phyloP scores from a whole-genome alignment of 2,329 filamentous ascomycete species.

The Aspergillus niger region DNA sequence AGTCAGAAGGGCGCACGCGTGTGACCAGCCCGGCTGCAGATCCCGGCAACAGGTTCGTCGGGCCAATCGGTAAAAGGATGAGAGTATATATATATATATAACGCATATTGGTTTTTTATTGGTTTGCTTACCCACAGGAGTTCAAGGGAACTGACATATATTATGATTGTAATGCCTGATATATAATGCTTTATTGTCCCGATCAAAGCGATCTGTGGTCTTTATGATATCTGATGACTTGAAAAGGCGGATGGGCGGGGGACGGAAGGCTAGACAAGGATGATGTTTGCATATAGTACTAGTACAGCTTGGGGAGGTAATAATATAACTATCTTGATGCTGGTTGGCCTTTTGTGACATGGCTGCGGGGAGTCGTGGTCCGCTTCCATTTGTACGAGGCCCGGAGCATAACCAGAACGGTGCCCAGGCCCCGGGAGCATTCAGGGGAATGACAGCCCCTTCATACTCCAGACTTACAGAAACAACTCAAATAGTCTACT shows the following conservation, averaged over 20 bases:
- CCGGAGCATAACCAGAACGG: neutral
- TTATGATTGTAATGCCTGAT: slow-evolving; percentile 6
- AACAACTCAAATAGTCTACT: neutral
- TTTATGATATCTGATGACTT: slow-evolving; percentile 13
- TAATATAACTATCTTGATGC: neutral
- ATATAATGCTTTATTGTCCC: slow-evolving; percentile 3
- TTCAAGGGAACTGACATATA: neutral
- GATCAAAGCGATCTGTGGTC: slow-evolving; percentile 13
- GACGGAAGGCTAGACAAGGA: neutral
- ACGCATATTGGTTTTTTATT: neutral
- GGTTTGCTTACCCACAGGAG: neutral
- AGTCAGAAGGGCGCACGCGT: neutral
- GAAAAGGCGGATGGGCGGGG: neutral
- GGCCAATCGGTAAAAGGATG: neutral
- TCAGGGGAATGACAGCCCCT: neutral
- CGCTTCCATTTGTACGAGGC: neutral
- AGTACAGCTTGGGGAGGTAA: neutral
- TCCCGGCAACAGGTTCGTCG: neutral
- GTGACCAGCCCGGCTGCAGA: neutral
- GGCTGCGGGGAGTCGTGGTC: slow-evolving; percentile 1
- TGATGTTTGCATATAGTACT: neutral
- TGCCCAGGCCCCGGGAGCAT: slow-evolving; percentile 1
- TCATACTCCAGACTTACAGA: neutral
- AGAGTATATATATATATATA: slow-evolving; percentile 3
- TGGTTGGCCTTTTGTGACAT: neutral